These are phyloP conservation scores for Xylaria digitata DNA, from an alignment of 2,329 filamentous ascomycete species.

Conservation along the genomic window DNA sequence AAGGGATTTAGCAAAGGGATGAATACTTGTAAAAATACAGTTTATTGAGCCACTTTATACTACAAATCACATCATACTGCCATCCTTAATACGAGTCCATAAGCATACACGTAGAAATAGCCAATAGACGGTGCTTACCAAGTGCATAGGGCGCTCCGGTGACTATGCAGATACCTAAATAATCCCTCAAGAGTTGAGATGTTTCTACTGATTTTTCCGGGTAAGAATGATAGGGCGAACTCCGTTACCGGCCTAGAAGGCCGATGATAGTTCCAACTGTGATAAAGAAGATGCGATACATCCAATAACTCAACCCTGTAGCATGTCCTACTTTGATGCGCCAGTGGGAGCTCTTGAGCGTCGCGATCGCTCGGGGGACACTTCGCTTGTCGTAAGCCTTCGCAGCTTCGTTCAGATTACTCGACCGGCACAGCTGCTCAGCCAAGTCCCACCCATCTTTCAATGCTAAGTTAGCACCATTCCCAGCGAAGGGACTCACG, in stretches of 20 bases:
- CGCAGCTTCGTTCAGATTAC: slow-evolving; percentile 46
- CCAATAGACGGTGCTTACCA: background rate
- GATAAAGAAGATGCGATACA: slow-evolving; percentile 34
- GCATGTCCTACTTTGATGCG: slow-evolving; percentile 34
- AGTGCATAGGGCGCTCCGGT: background rate
- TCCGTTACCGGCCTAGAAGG: slow-evolving; percentile 15
- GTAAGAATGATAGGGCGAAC: background rate
- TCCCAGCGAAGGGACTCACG: slow-evolving; percentile 61
- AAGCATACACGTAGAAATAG: background rate
- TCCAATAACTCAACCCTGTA: slow-evolving; percentile 28
- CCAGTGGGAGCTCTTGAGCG: slow-evolving; percentile 40
- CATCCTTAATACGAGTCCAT: no score
- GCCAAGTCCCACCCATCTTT: slow-evolving; percentile 61
- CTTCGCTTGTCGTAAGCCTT: slow-evolving; percentile 53
- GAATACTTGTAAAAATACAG: background rate
- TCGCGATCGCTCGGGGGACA: slow-evolving; percentile 49
- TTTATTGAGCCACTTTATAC: background rate
- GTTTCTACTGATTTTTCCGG: background rate
- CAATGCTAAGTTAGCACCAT: slow-evolving; percentile 61
- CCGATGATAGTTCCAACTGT: slow-evolving; percentile 17
- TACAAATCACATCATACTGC: no score
- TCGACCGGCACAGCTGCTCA: slow-evolving; percentile 51
- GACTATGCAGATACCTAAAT: background rate
- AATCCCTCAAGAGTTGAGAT: background rate
- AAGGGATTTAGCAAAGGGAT: background rate